phyloP scores from a whole-genome alignment of 495 filamentous ascomycete genomes.

The Trichoderma erinaceum region DNA sequence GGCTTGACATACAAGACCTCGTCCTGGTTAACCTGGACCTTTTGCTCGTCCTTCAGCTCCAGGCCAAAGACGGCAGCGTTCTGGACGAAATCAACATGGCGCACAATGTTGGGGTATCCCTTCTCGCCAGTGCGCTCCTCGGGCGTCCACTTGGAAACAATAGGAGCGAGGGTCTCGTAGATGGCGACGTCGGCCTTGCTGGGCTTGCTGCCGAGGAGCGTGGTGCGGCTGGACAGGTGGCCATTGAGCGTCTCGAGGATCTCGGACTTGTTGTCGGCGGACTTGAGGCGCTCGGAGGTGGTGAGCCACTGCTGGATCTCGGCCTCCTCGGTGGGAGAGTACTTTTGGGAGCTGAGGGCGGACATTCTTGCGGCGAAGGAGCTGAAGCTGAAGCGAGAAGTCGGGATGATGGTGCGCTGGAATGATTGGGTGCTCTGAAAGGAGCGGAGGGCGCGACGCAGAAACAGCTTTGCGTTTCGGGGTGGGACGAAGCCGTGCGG shows the following conservation, averaged over 20 bases:
- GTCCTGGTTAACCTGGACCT: constrained; percentile 70
- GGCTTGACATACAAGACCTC: constrained; percentile 78
- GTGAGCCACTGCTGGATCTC: constrained; percentile 85
- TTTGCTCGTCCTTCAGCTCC: constrained; percentile 64
- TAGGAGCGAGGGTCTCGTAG: constrained; percentile 72
- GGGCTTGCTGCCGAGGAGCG: constrained; percentile 82
- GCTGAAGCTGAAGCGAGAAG: constrained; percentile 20
- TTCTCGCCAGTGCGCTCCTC: constrained; percentile 89
- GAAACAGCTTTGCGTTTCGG: constrained; percentile 42
- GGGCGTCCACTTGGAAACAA: constrained; percentile 71
- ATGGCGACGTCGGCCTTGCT: constrained; percentile 83
- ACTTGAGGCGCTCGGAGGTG: constrained; percentile 62
- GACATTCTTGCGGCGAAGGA: constrained; percentile 39
- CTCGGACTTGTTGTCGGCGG: constrained; percentile 53
- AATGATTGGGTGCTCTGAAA: constrained; percentile 38
- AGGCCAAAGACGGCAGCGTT: constrained; percentile 74
- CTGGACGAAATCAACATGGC: constrained; percentile 90
- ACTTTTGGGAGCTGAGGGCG: constrained; percentile 63
- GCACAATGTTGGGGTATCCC: constrained; percentile 86
- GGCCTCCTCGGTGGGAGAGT: constrained; percentile 68
- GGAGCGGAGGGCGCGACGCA: constrained; percentile 35
- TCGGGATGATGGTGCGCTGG: constrained; percentile 29
- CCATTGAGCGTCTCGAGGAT: constrained; percentile 72
- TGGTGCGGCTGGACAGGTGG: constrained; percentile 82
- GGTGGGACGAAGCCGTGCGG: neutral